phyloP scores from a whole-genome alignment of 164 flowering plant species.

The Aristolochia fimbriata region DNA sequence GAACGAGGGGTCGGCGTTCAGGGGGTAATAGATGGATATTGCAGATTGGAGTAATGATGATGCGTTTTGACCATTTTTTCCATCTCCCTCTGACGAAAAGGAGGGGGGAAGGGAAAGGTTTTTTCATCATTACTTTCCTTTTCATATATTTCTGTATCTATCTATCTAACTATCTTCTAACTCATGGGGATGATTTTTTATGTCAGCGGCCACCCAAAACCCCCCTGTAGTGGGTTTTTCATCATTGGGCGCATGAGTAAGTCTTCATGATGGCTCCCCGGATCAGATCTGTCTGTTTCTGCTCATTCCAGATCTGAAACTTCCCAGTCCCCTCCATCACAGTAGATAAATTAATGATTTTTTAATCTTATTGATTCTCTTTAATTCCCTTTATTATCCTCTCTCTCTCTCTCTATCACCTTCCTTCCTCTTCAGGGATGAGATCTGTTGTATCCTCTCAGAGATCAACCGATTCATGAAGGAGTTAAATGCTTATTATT shows the following conservation, averaged over 20 bases:
- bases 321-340: too few species aligned
- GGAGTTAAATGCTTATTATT: too few species aligned
- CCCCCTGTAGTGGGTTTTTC: conserved; percentile 10
- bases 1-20: conserved; percentile 6
- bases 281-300: conserved; percentile 26
- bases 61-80: conserved; percentile 23
- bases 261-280: conserved; percentile 31
- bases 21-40: conserved; percentile 10
- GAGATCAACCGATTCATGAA: too few species aligned
- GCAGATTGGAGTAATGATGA: conserved; percentile 63
- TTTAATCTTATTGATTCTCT: too few species aligned
- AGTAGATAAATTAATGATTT: too few species aligned
- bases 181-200: conserved; percentile 1
- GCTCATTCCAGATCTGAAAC: conserved; percentile 13
- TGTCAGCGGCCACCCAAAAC: conserved; percentile 28
- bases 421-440: too few species aligned
- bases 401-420: too few species aligned
- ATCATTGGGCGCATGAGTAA: conserved; percentile 16
- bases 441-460: too few species aligned
- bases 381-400: neutral
- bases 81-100: conserved; percentile 15
- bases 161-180: too few species aligned
- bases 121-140: conserved; percentile 32
- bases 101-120: conserved; percentile 9
- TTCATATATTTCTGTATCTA: conserved; percentile 3